Conservation (phyloP, 208 protist genomes). For the Leptomonas seymouri region DNA sequence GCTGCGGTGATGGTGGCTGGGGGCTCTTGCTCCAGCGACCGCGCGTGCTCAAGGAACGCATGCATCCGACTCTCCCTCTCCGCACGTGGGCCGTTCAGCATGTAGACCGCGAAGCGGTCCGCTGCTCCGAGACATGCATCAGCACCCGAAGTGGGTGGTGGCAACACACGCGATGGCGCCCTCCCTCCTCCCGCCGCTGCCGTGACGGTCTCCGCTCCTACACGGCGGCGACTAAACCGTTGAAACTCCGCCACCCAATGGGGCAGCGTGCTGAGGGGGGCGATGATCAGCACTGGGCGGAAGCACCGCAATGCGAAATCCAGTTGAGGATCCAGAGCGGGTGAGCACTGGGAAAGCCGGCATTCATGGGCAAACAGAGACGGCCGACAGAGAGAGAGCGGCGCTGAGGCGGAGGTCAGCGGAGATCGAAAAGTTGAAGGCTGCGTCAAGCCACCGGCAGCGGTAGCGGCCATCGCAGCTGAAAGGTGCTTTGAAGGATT, state of each 20-base stretch:
- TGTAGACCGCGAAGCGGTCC: slow-evolving; percentile 39
- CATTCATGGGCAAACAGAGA: background rate
- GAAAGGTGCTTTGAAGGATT: slow-evolving; percentile 26
- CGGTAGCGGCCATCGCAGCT: slow-evolving; percentile 10
- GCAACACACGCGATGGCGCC: background rate
- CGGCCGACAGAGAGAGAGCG: background rate
- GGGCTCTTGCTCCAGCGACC: slow-evolving; percentile 2
- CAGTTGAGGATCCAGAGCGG: slow-evolving; percentile 18
- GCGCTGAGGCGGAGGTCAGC: background rate
- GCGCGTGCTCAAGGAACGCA: slow-evolving; percentile 31
- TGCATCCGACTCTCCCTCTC: slow-evolving; percentile 34
- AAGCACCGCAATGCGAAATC: slow-evolving; percentile 11
- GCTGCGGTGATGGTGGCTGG: background rate
- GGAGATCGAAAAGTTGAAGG: background rate
- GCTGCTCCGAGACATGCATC: background rate
- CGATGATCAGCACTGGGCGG: slow-evolving; percentile 51
- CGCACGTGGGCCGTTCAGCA: slow-evolving; percentile 46
- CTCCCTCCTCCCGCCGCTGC: background rate
- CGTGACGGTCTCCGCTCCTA: too few species aligned
- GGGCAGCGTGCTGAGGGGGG: slow-evolving; percentile 56
- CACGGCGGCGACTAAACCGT: slow-evolving; percentile 33
- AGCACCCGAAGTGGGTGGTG: background rate
- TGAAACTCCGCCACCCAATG: slow-evolving; percentile 56
- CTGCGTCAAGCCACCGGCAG: background rate
- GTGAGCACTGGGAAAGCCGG: slow-evolving; percentile 9